These are phyloP conservation scores for Escallonia herrerae DNA, from an alignment of 129 eudicot genomes.

Conservation along the genomic window DNA sequence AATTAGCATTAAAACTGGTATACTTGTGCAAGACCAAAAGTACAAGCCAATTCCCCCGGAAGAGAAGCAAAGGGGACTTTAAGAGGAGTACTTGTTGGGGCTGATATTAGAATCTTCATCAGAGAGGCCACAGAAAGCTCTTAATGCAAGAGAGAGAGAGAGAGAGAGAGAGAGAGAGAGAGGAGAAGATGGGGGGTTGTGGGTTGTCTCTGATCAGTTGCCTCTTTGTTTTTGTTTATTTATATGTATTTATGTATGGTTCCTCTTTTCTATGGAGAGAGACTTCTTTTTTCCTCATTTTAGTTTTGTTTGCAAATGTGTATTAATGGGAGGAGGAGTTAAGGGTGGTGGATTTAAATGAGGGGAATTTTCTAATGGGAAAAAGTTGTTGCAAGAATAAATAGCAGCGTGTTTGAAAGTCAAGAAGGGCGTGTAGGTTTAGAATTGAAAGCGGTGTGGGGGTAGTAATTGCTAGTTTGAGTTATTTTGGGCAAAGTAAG, in stretches of 20 bases:
- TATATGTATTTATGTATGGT: slow-evolving; percentile 1
- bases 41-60: slow-evolving; percentile 11
- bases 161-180: slow-evolving; percentile 15
- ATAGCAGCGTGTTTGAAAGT: slow-evolving; percentile 27
- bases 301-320: slow-evolving; percentile 11
- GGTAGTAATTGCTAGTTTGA: slow-evolving; percentile 18
- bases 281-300: not conserved
- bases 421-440: slow-evolving; percentile 36
- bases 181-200: slow-evolving; percentile 5
- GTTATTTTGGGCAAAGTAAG: slow-evolving; percentile 13
- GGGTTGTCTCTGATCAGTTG: slow-evolving; percentile 27
- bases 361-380: slow-evolving; percentile 17
- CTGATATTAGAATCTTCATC: slow-evolving; percentile 35
- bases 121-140: slow-evolving; percentile 26
- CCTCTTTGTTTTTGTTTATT: slow-evolving; percentile 18
- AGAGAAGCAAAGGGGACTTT: slow-evolving; percentile 30
- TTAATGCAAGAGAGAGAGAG: slow-evolving; percentile 23
- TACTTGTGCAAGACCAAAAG: slow-evolving; percentile 34
- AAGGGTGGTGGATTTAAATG: slow-evolving; percentile 10
- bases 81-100: slow-evolving; percentile 29
- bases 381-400: slow-evolving; percentile 30
- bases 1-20: slow-evolving; percentile 7
- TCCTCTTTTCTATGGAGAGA: slow-evolving; percentile 14
- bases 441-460: slow-evolving; percentile 34
- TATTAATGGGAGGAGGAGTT: slow-evolving; percentile 8